Conservation (phyloP, 192 early-diverging fungal genomes). For the Chytriomyces hyalinus region DNA sequence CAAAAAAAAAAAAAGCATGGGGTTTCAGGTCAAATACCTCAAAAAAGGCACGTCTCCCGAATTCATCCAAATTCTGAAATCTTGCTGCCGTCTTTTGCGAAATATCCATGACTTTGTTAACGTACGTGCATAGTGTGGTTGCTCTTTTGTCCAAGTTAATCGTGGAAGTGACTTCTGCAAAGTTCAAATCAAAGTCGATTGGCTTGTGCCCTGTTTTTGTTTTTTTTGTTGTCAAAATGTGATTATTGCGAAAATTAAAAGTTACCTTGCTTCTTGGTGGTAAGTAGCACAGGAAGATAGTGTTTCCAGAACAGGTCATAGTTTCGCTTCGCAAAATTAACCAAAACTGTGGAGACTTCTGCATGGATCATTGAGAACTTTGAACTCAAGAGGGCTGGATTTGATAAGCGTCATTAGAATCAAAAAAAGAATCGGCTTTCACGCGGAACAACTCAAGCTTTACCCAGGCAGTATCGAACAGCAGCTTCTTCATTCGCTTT, state of each 20-base stretch:
- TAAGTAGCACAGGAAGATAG: conserved; percentile 16
- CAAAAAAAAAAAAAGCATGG: background rate
- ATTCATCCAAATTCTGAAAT: conserved; percentile 15
- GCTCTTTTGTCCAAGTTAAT: conserved; percentile 13
- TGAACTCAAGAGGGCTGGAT: conserved; percentile 68
- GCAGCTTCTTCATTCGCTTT: conserved; percentile 71
- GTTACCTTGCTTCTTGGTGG: conserved; percentile 31
- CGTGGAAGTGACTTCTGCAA: background rate
- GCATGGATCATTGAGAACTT: conserved; percentile 87
- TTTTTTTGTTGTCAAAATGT: background rate
- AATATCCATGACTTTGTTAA: conserved; percentile 9
- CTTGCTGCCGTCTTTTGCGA: conserved; percentile 1
- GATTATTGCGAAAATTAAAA: background rate
- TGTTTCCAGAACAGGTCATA: conserved; percentile 37
- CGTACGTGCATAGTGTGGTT: conserved; percentile 11
- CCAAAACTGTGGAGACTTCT: conserved; percentile 61
- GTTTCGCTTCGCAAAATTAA: conserved; percentile 53
- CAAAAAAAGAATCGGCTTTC: background rate
- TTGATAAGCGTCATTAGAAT: conserved; percentile 16
- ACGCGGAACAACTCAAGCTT: background rate
- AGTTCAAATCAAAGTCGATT: conserved; percentile 20
- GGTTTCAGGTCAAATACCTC: conserved; percentile 15
- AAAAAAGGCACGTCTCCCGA: conserved; percentile 17
- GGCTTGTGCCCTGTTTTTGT: conserved; percentile 7
- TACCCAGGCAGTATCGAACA: conserved; percentile 71